Evolutionary conservation across 148 eudicot genomes (phyloP), one percentile per base, ranked within the genome.

Genomic region (Rhododendron griersonianum): DNA sequence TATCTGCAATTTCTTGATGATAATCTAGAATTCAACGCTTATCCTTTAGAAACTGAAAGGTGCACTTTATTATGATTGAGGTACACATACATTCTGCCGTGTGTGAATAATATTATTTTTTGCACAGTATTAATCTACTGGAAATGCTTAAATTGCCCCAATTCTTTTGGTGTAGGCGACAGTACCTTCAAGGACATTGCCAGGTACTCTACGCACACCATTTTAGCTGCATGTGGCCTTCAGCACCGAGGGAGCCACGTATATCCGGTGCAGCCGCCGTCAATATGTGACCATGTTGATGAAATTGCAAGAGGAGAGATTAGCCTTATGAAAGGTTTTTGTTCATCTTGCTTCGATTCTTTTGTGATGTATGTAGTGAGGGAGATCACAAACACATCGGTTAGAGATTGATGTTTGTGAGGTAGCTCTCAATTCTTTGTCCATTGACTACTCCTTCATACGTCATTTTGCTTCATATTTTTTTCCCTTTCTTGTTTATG

Each of bases 171-270:
- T 88, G 89, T 91, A 94, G 96, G 93, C 37, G 77, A 93, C 83
- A 73, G 85, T 86, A 83, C 90, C 87, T 89, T 90, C 91, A 85
- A 86, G 88, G 90, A 90, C 87, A 89, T 93, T 83, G 84, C 89
- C 81, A 89, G 89, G 86, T 87, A 86, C 86, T 90, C 92, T 35
- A 89, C 86, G 45, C 88, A 89, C 89, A 88, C 93, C 69, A 79
- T 94, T 86, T 88, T 93, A 92, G 96, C 92, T 25, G 90, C 95
- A 55, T 88, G 82, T 79, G 93, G 95, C 55, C 85, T 90, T 45
- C 91, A 91, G 85, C 87, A 88, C 63, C 85, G 65, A 33, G 79
- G 47, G 69, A 83, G 44, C 33, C 90, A 90, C 71, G 87, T 87
- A 53, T 86, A 82, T 63, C 86, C 86, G 25, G 93, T 90, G 82